phyloP scores from a whole-genome alignment of 805 yeast genomes.

The Cyberlindnera petersonii region DNA sequence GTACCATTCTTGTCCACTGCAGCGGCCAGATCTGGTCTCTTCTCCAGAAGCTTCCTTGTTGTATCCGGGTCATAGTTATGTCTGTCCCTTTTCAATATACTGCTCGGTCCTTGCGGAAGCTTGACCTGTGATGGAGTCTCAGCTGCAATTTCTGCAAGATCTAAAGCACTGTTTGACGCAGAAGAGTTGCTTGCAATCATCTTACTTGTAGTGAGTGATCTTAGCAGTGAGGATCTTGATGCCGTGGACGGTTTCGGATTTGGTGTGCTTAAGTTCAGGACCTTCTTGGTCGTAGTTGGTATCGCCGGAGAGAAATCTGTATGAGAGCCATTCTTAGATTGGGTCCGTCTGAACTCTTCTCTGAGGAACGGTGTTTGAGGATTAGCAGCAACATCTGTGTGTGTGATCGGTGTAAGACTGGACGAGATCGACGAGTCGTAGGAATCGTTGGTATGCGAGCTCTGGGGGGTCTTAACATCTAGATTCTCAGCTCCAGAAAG shows the following conservation, averaged over 20 bases:
- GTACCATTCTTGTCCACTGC: slow-evolving; percentile 26
- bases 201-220: slow-evolving; percentile 8
- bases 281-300: slow-evolving; percentile 15
- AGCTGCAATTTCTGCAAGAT: slow-evolving; percentile 3
- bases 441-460: slow-evolving; percentile 1
- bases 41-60: slow-evolving; percentile 16
- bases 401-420: slow-evolving; percentile 19
- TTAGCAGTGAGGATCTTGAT: slow-evolving; percentile 5
- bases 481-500: background rate
- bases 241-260: background rate
- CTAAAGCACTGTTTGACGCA: slow-evolving; percentile 2
- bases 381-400: slow-evolving; percentile 19
- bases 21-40: slow-evolving; percentile 22
- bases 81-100: slow-evolving; percentile 24
- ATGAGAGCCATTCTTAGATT: background rate
- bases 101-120: slow-evolving; percentile 13
- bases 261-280: slow-evolving; percentile 10
- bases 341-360: slow-evolving; percentile 12
- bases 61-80: slow-evolving; percentile 21
- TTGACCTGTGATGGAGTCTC: slow-evolving; percentile 13
- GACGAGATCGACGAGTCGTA: slow-evolving; percentile 5
- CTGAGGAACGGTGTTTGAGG: slow-evolving; percentile 27
- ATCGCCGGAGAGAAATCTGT: slow-evolving; percentile 12
- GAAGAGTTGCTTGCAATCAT: background rate
- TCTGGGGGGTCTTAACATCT: slow-evolving; percentile 2